Evolutionary conservation across 257 asterid species (phyloP), one percentile per base, ranked within the genome.

Genomic region (Solanum chilense): DNA sequence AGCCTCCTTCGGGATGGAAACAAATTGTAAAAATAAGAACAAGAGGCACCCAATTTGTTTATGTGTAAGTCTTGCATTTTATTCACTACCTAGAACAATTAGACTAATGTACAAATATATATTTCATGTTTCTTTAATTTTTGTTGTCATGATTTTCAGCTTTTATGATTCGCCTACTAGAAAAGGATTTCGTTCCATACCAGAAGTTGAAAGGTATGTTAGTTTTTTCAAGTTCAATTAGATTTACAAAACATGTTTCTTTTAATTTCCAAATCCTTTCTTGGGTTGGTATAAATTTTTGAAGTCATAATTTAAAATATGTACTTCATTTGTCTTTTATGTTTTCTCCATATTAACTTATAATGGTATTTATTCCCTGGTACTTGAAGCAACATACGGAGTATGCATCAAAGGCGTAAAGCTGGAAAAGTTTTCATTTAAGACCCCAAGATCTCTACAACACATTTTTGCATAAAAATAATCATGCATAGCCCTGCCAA

Each of bases 1-100:
- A 87, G 83, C 95, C 98, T 15, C 98, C 98, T 71, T 90, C 92
- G 23, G 98, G 98, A 23, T 95, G 98, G 98, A 92, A 96, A 90
- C 92, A 98, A 37, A 92, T 94, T 88, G 89, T 96, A 82, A 92
- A 93, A 88, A 90, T 94, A 86, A 94, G 98, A 91, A 93, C 92
- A 49, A 98, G 98, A 77, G 89, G 98, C 95, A 89, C 94, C 88
- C 94, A 91, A 89, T 96, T 95, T 90, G 98, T 98, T 7, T 98
- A 96, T 88, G 99, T 95, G 98, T 96, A 94, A 21, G 98, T 90
- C 45, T 90, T 87, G 73, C 69, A 33, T 49, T 39, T 70, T 84
- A 39, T n/a, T 68, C 83, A 35, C 58, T 83, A 86, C 86, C 82
- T 23, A 75, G 5, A 31, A 75, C 13, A 15, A 31, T 41, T 12